A percentile compares a stretch with the other conserved stretches of the same genome.
These are phyloP conservation scores for Monilinia fructigena DNA, from an alignment of 2,329 filamentous ascomycete genomes.

Conservation along the genomic window DNA sequence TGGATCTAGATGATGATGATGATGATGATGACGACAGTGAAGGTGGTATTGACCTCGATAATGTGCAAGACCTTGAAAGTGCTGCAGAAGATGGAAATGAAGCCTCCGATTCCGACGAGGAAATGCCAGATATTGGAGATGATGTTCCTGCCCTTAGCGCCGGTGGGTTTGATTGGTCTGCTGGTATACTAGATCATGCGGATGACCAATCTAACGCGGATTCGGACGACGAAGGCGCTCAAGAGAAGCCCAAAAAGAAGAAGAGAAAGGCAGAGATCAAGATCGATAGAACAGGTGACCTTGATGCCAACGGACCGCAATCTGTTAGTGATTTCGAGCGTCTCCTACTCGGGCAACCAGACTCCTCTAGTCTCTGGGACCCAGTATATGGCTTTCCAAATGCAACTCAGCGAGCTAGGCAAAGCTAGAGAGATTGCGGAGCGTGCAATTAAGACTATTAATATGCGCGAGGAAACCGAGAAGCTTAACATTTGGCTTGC, in stretches of 20 bases:
- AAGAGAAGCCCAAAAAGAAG: constrained; percentile 60
- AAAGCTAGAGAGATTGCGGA: constrained; percentile 88
- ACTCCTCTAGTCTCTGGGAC: constrained; percentile 96
- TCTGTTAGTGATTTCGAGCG: constrained; percentile 91
- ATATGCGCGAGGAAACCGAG: constrained; percentile 84
- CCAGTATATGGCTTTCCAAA: constrained; percentile 97
- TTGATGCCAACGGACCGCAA: constrained; percentile 85
- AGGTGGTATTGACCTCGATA: constrained; percentile 38
- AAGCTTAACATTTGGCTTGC: constrained; percentile 96
- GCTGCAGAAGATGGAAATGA: constrained; percentile 35
- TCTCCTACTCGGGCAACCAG: constrained; percentile 84
- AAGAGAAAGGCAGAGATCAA: constrained; percentile 73
- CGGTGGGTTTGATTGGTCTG: constrained; percentile 86
- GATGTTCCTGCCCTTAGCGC: constrained; percentile 59
- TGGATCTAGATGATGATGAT: constrained; percentile 48
- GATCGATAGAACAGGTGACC: constrained; percentile 85
- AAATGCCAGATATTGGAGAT: constrained; percentile 35
- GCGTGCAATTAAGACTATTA: constrained; percentile 86
- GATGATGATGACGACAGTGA: constrained; percentile 46
- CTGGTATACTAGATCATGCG: constrained; percentile 59
- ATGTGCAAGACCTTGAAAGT: constrained; percentile 46
- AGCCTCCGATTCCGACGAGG: constrained; percentile 38
- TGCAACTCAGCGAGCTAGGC: constrained; percentile 83
- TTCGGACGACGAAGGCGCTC: constrained; percentile 44
- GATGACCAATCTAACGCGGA: constrained; percentile 45